Percentiles rank a stretch among this genome's conserved stretches.
Conservation (phyloP, 257 asterid species). For the Ilex asprella region DNA sequence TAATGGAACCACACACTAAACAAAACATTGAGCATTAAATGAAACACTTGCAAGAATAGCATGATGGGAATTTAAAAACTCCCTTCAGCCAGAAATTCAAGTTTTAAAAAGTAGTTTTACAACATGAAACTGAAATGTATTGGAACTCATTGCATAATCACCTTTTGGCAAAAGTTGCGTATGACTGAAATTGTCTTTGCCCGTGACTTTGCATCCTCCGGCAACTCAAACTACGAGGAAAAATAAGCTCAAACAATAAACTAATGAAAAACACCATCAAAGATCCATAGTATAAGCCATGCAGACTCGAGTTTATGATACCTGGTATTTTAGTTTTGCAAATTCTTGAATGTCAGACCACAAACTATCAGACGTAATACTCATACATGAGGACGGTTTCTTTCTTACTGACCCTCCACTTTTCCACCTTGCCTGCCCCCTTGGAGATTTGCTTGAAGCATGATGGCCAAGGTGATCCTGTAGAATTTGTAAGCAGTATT, state of each 20-base stretch:
- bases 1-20: no score
- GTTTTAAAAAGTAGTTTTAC: not conserved
- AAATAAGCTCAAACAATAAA: constrained; percentile 8
- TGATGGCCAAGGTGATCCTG: constrained; percentile 53
- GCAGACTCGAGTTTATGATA: constrained; percentile 16
- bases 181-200: constrained; percentile 73
- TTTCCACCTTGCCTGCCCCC: constrained; percentile 46
- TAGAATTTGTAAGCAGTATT: constrained; percentile 7
- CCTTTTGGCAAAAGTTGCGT: constrained; percentile 86
- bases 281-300: no score
- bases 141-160: constrained; percentile 12
- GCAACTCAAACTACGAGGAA: constrained; percentile 62
- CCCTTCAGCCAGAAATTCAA: not conserved
- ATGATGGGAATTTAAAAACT: no score
- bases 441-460: constrained; percentile 43
- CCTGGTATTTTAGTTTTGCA: constrained; percentile 84
- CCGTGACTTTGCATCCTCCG: constrained; percentile 50
- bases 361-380: constrained; percentile 61
- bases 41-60: no score
- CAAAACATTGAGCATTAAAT: no score
- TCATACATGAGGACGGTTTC: constrained; percentile 50
- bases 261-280: not conserved
- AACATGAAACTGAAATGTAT: not conserved
- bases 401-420: constrained; percentile 40
- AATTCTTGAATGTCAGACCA: constrained; percentile 84